Base-by-base conservation (phyloP, 768 basidiomycete species). In the Astraeus odoratus region DNA sequence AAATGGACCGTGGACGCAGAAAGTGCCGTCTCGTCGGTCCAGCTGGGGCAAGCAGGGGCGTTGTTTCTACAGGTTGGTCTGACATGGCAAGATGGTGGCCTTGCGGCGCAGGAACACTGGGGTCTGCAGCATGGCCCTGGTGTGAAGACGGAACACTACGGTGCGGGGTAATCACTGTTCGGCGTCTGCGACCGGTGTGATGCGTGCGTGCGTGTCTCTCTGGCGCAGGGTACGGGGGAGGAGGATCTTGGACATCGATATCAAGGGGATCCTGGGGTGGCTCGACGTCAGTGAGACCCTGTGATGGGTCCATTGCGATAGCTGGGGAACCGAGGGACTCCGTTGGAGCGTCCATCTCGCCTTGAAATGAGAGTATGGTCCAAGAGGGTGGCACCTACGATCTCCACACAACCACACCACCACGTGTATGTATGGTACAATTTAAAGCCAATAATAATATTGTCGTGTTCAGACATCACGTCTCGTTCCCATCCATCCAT, bases 161-260 rank as follows among this genome's bases (percentile, higher is more conserved):
- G 36, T 63, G 60, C 47, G 59, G 48, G 13, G 57, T 43, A 47
- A 59, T 57, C 57, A 67, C 53, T 36, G 52, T 31, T 50, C 65
- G 57, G 40, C 66, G 52, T 45, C 61, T 62, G 47, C 57, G 64
- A 5, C 52, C 49, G 38, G 53, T 38, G 20, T 65, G 66, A 42
- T 57, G 52, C 36, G 65, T 47, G 42, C 72, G 63, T 6, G 62
- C 44, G 29, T 75, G 73, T 18, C 77, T 68, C 47, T 72, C 59
- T 26, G 61, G 65, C 1, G 71, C 68, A 16, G 82, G 83, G 60
- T 86, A 86, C 2, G 84, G 84, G 0, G 84, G 84, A 8, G 84
- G 84, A 3, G 84, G 84, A 52, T 86, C 83, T 8, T 62, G 46
- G 5, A 47, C 44, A 2, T 54, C 39, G 1, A 34, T 35, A 16